These are phyloP conservation scores for Penicillium pancosmium DNA, from an alignment of 495 filamentous ascomycete species.

Conservation along the genomic window DNA sequence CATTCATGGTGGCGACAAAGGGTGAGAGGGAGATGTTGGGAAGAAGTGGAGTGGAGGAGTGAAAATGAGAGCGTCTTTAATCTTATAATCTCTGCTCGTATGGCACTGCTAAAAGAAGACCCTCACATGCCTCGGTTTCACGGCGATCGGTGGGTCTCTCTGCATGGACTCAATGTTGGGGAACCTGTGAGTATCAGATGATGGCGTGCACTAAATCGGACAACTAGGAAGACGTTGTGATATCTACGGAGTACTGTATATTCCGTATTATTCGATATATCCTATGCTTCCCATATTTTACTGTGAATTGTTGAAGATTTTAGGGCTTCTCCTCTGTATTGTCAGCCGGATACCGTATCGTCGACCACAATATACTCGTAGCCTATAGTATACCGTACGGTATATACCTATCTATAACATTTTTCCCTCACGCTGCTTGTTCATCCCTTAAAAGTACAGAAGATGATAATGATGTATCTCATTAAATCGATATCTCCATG, in stretches of 20 bases:
- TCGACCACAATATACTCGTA: not conserved
- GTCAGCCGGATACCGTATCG: not conserved
- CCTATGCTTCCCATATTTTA: too few relatives aligned
- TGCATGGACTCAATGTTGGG: not conserved
- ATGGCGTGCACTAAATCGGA: too few relatives aligned
- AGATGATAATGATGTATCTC: too few relatives aligned
- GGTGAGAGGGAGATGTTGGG: not conserved
- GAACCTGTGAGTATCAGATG: too few relatives aligned
- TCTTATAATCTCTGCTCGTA: too few relatives aligned
- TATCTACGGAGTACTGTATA: too few relatives aligned
- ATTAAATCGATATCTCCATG: too few relatives aligned
- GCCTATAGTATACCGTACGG: not conserved
- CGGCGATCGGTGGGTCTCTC: slow-evolving; percentile 6
- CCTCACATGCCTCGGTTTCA: slow-evolving; percentile 39
- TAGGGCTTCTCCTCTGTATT: not conserved
- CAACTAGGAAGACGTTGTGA: too few relatives aligned
- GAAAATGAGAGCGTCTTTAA: not conserved
- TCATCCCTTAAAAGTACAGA: not conserved
- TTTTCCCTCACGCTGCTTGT: not conserved
- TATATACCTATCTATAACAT: not conserved
- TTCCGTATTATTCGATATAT: too few relatives aligned
- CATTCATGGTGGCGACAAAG: slow-evolving; percentile 25
- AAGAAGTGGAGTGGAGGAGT: not conserved
- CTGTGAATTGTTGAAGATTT: too few relatives aligned
- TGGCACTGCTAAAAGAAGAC: not conserved